phyloP scores from a whole-genome alignment of 1,284 basidiomycete species.

The Apiotrichum akiyoshidainum region DNA sequence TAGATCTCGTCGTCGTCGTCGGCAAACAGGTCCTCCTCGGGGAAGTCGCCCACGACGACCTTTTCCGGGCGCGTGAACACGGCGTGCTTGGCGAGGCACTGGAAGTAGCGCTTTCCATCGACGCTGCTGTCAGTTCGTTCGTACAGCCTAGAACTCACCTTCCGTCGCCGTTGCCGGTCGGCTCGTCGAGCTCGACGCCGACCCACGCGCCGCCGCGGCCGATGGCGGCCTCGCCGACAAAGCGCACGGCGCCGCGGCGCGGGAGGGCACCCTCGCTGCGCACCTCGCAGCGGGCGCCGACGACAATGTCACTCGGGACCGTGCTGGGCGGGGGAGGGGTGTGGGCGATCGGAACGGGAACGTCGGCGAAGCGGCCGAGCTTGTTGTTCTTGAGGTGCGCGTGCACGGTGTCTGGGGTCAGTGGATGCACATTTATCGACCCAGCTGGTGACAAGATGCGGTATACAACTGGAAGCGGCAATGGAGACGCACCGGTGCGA shows the following conservation, averaged over 20 bases:
- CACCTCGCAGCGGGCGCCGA: conserved; percentile 77
- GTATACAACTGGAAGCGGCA: too few species aligned
- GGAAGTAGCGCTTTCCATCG: conserved; percentile 79
- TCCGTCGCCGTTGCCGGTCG: conserved; percentile 92
- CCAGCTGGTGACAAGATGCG: too few species aligned
- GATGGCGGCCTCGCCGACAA: conserved; percentile 77
- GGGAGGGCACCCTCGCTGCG: conserved; percentile 61
- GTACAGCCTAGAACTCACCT: conserved; percentile 60
- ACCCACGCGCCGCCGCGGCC: conserved; percentile 66
- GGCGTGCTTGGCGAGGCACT: conserved; percentile 71
- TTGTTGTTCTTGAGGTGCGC: conserved; percentile 85
- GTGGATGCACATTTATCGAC: too few species aligned
- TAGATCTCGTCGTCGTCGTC: conserved; percentile 76
- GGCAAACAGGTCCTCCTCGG: conserved; percentile 65
- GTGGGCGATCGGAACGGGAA: conserved; percentile 29
- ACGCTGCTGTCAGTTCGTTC: conserved; percentile 57
- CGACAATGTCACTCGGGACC: conserved; percentile 39
- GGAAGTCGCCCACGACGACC: conserved; percentile 80
- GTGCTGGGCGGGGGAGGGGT: conserved; percentile 27
- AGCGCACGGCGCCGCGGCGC: conserved; percentile 79
- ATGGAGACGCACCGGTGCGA: conserved; percentile 60
- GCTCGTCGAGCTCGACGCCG: conserved; percentile 93
- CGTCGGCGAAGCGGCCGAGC: conserved; percentile 78
- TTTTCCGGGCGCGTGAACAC: conserved; percentile 84
- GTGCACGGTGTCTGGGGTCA: conserved; percentile 71